A percentile compares a stretch with the other conserved stretches of the same genome.
Conservation (phyloP, 1,284 basidiomycete species). For the Coniferiporia sulphurascens region DNA sequence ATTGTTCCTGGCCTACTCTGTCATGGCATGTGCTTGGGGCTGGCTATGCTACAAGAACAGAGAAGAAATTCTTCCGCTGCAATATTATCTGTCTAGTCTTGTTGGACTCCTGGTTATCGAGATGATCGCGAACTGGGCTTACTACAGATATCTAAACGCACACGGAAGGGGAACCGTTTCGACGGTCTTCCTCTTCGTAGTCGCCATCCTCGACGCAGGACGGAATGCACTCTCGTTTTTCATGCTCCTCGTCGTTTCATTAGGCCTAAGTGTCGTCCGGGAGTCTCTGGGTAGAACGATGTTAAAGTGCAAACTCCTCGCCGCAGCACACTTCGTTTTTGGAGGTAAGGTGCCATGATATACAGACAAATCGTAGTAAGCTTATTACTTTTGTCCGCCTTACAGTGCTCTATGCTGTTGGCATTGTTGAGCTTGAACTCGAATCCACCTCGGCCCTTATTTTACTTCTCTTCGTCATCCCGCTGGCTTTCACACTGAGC, state of each 20-base stretch:
- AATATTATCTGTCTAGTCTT: conserved; percentile 93
- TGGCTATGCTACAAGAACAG: conserved; percentile 81
- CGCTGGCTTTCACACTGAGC: conserved; percentile 89
- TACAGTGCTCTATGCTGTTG: conserved; percentile 83
- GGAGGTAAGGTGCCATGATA: conserved; percentile 56
- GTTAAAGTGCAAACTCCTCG: conserved; percentile 72
- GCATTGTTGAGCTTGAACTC: conserved; percentile 87
- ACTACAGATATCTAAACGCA: conserved; percentile 88
- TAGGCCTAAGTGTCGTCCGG: conserved; percentile 81
- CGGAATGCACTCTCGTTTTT: conserved; percentile 95
- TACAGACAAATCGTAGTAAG: conserved; percentile 7
- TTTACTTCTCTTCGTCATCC: conserved; percentile 84
- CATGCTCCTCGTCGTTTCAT: conserved; percentile 86
- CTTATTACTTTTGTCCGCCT: conserved; percentile 2
- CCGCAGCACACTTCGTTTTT: conserved; percentile 86
- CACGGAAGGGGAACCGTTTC: conserved; percentile 74
- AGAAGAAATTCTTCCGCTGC: conserved; percentile 81
- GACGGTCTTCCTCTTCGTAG: conserved; percentile 82
- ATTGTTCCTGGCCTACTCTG: conserved; percentile 27
- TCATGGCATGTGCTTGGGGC: conserved; percentile 55
- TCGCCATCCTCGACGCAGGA: conserved; percentile 89
- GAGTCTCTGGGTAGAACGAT: conserved; percentile 78
- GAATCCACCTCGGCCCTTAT: conserved; percentile 81
- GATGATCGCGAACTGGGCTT: conserved; percentile 88
- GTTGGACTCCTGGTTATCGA: conserved; percentile 88